Percentiles rank a stretch among this genome's conserved stretches.
These are phyloP conservation scores for Cutaneotrichosporon curvatum DNA, from an alignment of 1,284 basidiomycete genomes.

Conservation along the genomic window DNA sequence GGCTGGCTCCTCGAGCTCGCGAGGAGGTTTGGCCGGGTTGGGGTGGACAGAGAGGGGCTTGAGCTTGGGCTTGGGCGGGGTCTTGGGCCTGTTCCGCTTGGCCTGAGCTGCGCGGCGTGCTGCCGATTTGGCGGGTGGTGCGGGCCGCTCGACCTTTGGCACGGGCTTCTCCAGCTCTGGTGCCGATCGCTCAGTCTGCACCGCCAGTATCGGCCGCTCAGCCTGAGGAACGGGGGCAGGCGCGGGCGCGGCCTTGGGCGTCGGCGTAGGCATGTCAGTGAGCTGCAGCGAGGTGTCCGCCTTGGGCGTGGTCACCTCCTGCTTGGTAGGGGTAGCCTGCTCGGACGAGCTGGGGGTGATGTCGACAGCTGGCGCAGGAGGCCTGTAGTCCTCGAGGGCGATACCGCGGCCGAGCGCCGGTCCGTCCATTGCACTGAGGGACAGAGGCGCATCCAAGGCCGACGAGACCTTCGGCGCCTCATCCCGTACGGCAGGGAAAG, in stretches of 20 bases:
- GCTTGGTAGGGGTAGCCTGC: slow-evolving; percentile 3
- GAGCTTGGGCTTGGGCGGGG: not conserved
- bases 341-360: not conserved
- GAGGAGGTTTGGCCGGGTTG: slow-evolving; percentile 13
- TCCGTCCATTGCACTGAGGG: not conserved
- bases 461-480: slow-evolving; percentile 4
- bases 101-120: too few species aligned
- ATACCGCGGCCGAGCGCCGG: not conserved
- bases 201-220: too few species aligned
- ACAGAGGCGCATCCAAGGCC: too few species aligned
- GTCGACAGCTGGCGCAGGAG: not conserved
- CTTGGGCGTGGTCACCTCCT: not conserved
- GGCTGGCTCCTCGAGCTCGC: slow-evolving; percentile 11
- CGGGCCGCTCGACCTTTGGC: too few species aligned
- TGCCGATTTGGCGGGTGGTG: too few species aligned
- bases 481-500: slow-evolving; percentile 5
- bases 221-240: too few species aligned
- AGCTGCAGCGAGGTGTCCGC: not conserved
- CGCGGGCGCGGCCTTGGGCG: slow-evolving; percentile 6
- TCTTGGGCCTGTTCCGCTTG: too few species aligned
- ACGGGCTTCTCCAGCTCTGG: slow-evolving; percentile 3
- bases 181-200: too few species aligned
- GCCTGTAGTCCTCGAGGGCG: not conserved
- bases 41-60: not conserved
- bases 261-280: not conserved